phyloP scores from a whole-genome alignment of 2,329 filamentous ascomycete species.

The Talaromyces marneffei region DNA sequence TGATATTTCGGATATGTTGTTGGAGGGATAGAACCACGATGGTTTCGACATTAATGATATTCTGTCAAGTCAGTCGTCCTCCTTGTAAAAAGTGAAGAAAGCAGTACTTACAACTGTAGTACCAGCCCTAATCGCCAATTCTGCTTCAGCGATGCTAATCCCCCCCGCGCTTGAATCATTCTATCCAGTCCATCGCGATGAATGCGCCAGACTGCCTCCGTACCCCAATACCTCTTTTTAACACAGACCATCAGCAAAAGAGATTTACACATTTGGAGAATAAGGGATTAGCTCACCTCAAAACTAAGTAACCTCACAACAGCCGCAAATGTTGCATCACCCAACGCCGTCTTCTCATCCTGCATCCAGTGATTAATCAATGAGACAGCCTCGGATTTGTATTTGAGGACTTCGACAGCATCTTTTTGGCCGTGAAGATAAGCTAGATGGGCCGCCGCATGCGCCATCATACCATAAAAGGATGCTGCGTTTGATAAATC shows the following conservation, averaged over 20 bases:
- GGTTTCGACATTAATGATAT: constrained; percentile 10
- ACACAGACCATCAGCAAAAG: background rate
- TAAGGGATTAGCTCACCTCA: background rate
- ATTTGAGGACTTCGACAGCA: constrained; percentile 8
- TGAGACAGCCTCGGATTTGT: constrained; percentile 11
- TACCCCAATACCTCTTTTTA: constrained; percentile 11
- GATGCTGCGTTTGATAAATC: constrained; percentile 14
- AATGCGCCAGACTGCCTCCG: constrained; percentile 7
- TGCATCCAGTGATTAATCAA: constrained; percentile 13
- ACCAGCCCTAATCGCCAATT: constrained; percentile 12
- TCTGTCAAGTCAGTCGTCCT: background rate
- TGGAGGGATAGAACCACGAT: constrained; percentile 12
- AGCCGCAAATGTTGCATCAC: constrained; percentile 12
- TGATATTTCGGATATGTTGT: constrained; percentile 13
- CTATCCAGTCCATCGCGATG: constrained; percentile 9
- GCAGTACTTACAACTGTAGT: constrained; percentile 5
- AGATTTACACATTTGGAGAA: background rate
- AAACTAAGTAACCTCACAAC: constrained; percentile 13
- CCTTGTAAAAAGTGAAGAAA: background rate
- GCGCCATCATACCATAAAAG: constrained; percentile 14
- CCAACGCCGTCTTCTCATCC: constrained; percentile 6
- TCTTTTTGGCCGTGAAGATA: constrained; percentile 9
- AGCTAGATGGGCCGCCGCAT: constrained; percentile 12
- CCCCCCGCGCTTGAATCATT: constrained; percentile 11
- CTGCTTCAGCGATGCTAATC: background rate